These are phyloP conservation scores for Quercus lobata DNA, from an alignment of 331 rosid species.

Conservation along the genomic window DNA sequence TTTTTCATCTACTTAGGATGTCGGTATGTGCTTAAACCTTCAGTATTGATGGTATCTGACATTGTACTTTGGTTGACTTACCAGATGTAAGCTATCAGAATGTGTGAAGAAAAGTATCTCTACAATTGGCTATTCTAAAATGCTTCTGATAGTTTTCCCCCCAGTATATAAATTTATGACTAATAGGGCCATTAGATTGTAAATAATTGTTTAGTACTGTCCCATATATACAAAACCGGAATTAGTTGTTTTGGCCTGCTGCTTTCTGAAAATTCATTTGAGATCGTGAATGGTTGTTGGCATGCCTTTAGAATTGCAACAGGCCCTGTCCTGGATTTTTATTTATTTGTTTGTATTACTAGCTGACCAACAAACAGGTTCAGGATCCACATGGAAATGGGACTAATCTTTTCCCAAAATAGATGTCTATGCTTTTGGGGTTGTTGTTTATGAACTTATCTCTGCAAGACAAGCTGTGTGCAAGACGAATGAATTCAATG, in stretches of 20 bases:
- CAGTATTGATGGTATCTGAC: background rate
- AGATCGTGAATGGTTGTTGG: background rate
- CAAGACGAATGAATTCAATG: constrained; percentile 26
- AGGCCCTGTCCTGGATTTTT: too few species aligned
- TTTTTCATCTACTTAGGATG: background rate
- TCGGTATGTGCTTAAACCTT: background rate
- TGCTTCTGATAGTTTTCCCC: background rate
- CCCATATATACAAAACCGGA: background rate
- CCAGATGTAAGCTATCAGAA: background rate
- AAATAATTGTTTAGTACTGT: background rate
- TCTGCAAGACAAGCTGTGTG: constrained; percentile 78
- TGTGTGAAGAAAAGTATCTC: background rate
- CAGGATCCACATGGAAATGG: constrained; percentile 30
- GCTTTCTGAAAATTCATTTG: background rate
- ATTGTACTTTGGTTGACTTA: background rate
- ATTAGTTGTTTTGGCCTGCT: background rate
- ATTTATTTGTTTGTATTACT: too few species aligned
- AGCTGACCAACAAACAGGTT: too few species aligned
- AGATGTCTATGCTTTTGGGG: constrained; percentile 86
- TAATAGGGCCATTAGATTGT: background rate
- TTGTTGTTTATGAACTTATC: constrained; percentile 76
- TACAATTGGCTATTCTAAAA: background rate
- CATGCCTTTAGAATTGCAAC: too few species aligned
- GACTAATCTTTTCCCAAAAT: constrained; percentile 56
- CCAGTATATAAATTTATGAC: background rate